A percentile compares a stretch with the other conserved stretches of the same genome.
Conservation (phyloP, 148 eudicot genomes). For the Nyssa sinensis region DNA sequence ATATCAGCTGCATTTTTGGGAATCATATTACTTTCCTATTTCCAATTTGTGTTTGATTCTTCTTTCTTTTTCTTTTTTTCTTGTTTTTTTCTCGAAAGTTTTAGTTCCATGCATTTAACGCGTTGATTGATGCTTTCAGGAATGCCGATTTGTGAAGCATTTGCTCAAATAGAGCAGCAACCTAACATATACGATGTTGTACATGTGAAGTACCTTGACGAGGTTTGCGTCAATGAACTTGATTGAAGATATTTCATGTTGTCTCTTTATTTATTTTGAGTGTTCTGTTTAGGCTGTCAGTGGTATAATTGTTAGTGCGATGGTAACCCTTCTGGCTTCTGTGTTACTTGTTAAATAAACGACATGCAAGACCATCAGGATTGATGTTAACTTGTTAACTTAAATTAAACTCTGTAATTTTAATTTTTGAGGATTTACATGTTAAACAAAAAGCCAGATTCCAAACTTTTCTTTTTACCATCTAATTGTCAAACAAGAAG, state of each 20-base stretch:
- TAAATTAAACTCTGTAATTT: neutral
- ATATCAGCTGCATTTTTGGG: neutral
- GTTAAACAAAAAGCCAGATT: neutral
- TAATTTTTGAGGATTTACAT: neutral
- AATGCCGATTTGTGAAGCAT: conserved; percentile 96
- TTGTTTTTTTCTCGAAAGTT: too few relatives aligned
- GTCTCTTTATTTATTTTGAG: too few relatives aligned
- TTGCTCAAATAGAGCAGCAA: conserved; percentile 87
- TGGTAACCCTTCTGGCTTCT: neutral
- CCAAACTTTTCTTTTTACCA: neutral
- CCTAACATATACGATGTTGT: conserved; percentile 94
- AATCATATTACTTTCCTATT: neutral
- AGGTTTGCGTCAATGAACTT: conserved; percentile 38
- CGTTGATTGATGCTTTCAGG: conserved; percentile 38
- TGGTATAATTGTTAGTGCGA: neutral
- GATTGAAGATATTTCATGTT: neutral
- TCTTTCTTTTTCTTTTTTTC: neutral
- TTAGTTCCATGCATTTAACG: neutral
- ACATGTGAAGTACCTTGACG: conserved; percentile 89
- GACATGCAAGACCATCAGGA: neutral
- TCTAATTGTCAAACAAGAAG: neutral
- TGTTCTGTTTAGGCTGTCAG: too few relatives aligned
- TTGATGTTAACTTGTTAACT: too few relatives aligned
- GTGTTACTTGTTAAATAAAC: neutral
- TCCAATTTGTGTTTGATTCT: neutral